Conservation (phyloP, 2,329 filamentous ascomycete species). For the Aspergillus ochraceoroseus region DNA sequence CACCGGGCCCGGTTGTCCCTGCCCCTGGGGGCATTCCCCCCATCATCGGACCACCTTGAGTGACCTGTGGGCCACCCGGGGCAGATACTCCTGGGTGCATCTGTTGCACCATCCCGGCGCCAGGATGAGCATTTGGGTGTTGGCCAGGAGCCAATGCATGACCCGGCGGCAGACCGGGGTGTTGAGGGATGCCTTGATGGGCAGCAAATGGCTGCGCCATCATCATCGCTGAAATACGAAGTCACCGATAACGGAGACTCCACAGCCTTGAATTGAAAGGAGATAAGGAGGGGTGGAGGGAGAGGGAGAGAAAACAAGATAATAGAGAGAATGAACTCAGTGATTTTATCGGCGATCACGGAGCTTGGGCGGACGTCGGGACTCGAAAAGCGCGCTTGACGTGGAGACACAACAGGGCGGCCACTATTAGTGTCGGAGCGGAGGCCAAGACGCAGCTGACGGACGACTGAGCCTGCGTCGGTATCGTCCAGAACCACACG, state of each 20-base stretch:
- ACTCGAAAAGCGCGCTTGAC: constrained; percentile 31
- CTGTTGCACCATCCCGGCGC: constrained; percentile 49
- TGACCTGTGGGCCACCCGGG: constrained; percentile 55
- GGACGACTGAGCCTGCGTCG: constrained; percentile 31
- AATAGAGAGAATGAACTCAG: constrained; percentile 9
- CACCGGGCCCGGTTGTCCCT: constrained; percentile 49
- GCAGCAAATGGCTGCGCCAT: constrained; percentile 54
- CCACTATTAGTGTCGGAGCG: constrained; percentile 32
- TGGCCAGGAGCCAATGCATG: constrained; percentile 57
- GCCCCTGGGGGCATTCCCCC: constrained; percentile 57
- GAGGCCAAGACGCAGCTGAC: constrained; percentile 37
- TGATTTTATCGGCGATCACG: constrained; percentile 14
- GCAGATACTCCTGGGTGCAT: constrained; percentile 60
- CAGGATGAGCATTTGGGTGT: constrained; percentile 54
- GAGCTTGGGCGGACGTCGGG: constrained; percentile 19
- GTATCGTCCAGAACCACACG: constrained; percentile 28
- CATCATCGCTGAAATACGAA: constrained; percentile 47
- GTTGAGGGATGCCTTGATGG: constrained; percentile 56
- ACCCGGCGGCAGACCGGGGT: constrained; percentile 55
- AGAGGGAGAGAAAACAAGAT: constrained; percentile 6
- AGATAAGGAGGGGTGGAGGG: constrained; percentile 14
- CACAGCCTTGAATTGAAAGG: constrained; percentile 21
- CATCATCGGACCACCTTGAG: constrained; percentile 61
- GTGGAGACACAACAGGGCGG: constrained; percentile 29
- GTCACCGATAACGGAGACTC: constrained; percentile 33